Conservation (phyloP, 106 monocot genomes). For the Acorus calamus region DNA sequence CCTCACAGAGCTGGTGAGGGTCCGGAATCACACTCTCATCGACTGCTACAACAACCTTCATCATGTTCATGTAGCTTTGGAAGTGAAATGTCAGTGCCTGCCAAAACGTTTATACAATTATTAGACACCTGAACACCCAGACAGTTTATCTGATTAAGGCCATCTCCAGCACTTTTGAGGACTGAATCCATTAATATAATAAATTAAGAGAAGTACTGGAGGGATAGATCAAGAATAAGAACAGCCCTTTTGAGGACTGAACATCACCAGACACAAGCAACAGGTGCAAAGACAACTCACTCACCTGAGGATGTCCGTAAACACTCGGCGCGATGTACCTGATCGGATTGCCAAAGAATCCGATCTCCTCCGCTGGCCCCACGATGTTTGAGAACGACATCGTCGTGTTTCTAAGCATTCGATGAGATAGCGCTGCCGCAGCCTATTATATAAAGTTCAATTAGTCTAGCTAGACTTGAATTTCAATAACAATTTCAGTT, state of each 20-base stretch:
- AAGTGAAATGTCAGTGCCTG: constrained; percentile 16
- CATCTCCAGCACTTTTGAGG: too few species aligned
- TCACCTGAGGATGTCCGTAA: constrained; percentile 82
- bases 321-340: constrained; percentile 73
- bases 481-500: too few species aligned
- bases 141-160: too few species aligned
- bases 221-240: background rate
- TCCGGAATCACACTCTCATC: constrained; percentile 16
- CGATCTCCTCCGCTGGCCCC: constrained; percentile 66
- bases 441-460: constrained; percentile 20
- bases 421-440: constrained; percentile 28
- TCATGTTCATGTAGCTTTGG: constrained; percentile 18
- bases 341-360: constrained; percentile 66
- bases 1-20: constrained; percentile 15
- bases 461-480: too few species aligned
- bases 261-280: too few species aligned
- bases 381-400: constrained; percentile 80
- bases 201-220: background rate
- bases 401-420: constrained; percentile 52
- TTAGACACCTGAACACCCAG: too few species aligned
- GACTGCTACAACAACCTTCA: constrained; percentile 13
- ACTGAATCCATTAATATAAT: too few species aligned
- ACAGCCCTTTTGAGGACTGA: too few species aligned
- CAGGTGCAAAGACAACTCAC: background rate
- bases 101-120: background rate